These are phyloP conservation scores for Hypericum perforatum DNA, from an alignment of 345 rosid genomes.

Conservation along the genomic window DNA sequence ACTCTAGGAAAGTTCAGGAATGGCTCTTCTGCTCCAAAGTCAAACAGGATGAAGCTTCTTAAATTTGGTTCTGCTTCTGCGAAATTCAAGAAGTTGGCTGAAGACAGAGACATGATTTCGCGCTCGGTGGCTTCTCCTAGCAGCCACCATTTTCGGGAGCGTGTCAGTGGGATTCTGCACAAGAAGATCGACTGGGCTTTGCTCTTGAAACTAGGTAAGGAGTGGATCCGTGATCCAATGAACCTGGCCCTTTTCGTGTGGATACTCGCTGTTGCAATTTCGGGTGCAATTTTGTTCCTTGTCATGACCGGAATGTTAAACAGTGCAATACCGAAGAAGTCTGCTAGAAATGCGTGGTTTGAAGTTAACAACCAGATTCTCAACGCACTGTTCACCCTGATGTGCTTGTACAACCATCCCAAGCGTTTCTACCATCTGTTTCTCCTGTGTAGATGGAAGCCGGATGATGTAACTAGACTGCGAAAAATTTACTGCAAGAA, in stretches of 20 bases:
- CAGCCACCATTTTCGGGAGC: conserved; percentile 41
- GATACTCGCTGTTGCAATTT: conserved; percentile 66
- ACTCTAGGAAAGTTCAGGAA: conserved; percentile 18
- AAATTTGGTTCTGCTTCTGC: conserved; percentile 64
- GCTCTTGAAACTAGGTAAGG: conserved; percentile 43
- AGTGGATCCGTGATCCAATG: conserved; percentile 71
- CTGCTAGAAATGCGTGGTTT: conserved; percentile 73
- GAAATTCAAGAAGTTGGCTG: conserved; percentile 50
- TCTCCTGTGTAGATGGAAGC: conserved; percentile 73
- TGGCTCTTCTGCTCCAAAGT: conserved; percentile 15
- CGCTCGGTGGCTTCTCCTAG: conserved; percentile 45
- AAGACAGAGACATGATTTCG: conserved; percentile 53
- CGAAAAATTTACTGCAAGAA: conserved; percentile 79
- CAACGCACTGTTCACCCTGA: conserved; percentile 78
- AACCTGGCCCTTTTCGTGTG: conserved; percentile 77
- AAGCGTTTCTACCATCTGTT: conserved; percentile 74
- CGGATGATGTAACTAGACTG: conserved; percentile 49
- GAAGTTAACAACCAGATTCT: conserved; percentile 93
- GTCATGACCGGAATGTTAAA: conserved; percentile 98
- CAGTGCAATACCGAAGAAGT: conserved; percentile 47
- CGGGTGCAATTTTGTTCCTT: conserved; percentile 85
- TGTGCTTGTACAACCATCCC: conserved; percentile 92
- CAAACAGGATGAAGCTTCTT: conserved; percentile 37
- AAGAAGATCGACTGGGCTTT: conserved; percentile 60
- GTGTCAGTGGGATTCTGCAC: conserved; percentile 40